Conservation (phyloP, 2,329 filamentous ascomycete species). For the Trichoderma sp. region DNA sequence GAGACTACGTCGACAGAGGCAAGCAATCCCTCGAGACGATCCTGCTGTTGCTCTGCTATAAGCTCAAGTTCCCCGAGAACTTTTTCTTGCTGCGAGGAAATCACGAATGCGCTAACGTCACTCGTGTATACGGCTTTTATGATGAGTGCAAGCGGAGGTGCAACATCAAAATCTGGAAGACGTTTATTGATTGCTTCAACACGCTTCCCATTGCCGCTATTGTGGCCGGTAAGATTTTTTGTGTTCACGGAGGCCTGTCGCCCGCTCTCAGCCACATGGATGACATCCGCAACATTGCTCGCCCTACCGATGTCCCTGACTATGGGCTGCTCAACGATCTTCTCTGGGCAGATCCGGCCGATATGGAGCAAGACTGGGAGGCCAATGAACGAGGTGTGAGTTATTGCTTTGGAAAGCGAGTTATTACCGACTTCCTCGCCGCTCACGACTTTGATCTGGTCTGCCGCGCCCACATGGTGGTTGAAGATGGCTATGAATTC, state of each 20-base stretch:
- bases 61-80: conserved; percentile 95
- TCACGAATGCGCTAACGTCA: conserved; percentile 96
- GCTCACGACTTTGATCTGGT: conserved; percentile 96
- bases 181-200: conserved; percentile 95
- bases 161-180: conserved; percentile 98
- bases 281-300: conserved; percentile 91
- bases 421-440: conserved; percentile 93
- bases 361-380: conserved; percentile 98
- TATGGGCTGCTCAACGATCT: conserved; percentile 94
- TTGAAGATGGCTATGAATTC: conserved; percentile 98
- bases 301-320: conserved; percentile 94
- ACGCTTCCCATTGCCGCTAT: conserved; percentile 93
- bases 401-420: conserved; percentile 96
- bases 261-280: conserved; percentile 95
- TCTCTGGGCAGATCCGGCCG: conserved; percentile 94
- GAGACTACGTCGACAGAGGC: conserved; percentile 93
- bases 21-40: conserved; percentile 97
- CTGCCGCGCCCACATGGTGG: conserved; percentile 97
- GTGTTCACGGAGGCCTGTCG: conserved; percentile 90
- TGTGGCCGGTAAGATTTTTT: conserved; percentile 96
- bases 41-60: conserved; percentile 87
- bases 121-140: conserved; percentile 94
- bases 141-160: conserved; percentile 95
- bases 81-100: conserved; percentile 96
- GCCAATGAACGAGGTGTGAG: conserved; percentile 95